A percentile compares a stretch with the other conserved stretches of the same genome.
Evolutionary conservation across 1,139 yeast species (phyloP).

Genomic region (Suhomyces anneliseae): DNA sequence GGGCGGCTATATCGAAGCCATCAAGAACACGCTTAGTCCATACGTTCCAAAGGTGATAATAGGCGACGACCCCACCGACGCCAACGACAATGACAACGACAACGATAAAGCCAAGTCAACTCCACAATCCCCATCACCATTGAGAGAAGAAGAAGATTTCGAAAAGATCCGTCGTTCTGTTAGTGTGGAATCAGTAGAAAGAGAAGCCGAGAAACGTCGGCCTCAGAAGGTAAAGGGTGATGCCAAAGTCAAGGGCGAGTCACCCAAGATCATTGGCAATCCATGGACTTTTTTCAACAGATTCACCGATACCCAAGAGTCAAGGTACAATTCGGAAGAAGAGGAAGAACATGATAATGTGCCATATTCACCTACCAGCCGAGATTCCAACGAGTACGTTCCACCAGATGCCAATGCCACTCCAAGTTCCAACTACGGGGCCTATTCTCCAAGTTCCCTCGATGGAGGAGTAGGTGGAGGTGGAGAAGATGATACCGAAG

Average conservation of each 20-base stretch:
- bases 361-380: slow-evolving; percentile 11
- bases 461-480: slow-evolving; percentile 5
- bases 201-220: too few relatives aligned
- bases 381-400: neutral
- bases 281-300: slow-evolving; percentile 28
- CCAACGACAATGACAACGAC: too few relatives aligned
- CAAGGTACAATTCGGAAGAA: slow-evolving; percentile 27
- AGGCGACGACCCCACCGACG: neutral
- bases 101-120: neutral
- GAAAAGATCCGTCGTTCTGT: neutral
- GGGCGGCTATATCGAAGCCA: neutral
- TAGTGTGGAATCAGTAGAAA: neutral
- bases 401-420: neutral
- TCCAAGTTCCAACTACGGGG: neutral
- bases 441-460: neutral
- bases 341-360: slow-evolving; percentile 21
- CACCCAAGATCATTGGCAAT: slow-evolving; percentile 27
- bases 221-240: slow-evolving; percentile 4
- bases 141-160: neutral
- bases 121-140: neutral
- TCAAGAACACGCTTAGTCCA: neutral
- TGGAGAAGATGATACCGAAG: slow-evolving; percentile 6
- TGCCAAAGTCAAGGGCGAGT: slow-evolving; percentile 12
- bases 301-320: slow-evolving; percentile 25
- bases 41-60: neutral